Conservation (phyloP, 2,329 filamentous ascomycete genomes). For the Venturia pyrina region DNA sequence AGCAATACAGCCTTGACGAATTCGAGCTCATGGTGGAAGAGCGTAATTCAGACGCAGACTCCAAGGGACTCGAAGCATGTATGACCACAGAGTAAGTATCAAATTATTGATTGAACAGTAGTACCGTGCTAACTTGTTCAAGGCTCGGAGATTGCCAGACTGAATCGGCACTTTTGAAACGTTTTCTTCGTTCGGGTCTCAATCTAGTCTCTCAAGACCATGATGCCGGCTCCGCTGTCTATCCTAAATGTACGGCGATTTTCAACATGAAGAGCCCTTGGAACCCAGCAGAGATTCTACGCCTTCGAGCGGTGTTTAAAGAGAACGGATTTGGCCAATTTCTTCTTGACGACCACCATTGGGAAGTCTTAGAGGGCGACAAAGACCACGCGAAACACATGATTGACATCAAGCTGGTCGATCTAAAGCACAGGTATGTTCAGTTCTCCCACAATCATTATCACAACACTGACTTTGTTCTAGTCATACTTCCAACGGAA, state of each 20-base stretch:
- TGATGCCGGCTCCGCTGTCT: neutral
- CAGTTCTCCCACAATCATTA: neutral
- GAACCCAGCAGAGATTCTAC: neutral
- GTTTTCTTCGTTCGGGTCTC: neutral
- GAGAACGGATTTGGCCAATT: neutral
- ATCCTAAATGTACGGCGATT: neutral
- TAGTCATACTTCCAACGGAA: neutral
- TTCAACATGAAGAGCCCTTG: neutral
- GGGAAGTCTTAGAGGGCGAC: neutral
- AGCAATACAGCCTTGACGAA: neutral
- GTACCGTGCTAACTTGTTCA: neutral
- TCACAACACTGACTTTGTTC: neutral
- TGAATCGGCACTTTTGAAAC: neutral
- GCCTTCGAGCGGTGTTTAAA: neutral
- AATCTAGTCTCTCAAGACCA: neutral
- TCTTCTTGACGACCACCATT: neutral
- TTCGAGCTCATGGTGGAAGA: constrained; percentile 7
- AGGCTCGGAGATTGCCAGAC: neutral
- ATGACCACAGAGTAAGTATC: constrained; percentile 1
- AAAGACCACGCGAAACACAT: neutral
- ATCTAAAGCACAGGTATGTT: constrained; percentile 2
- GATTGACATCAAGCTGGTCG: constrained; percentile 7
- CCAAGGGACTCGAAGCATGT: neutral
- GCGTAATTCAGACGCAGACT: neutral
- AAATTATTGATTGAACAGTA: neutral